Percentiles rank a stretch among this genome's conserved stretches.
Conservation (phyloP, 2,329 filamentous ascomycete species). For the Fusarium chuoi region DNA sequence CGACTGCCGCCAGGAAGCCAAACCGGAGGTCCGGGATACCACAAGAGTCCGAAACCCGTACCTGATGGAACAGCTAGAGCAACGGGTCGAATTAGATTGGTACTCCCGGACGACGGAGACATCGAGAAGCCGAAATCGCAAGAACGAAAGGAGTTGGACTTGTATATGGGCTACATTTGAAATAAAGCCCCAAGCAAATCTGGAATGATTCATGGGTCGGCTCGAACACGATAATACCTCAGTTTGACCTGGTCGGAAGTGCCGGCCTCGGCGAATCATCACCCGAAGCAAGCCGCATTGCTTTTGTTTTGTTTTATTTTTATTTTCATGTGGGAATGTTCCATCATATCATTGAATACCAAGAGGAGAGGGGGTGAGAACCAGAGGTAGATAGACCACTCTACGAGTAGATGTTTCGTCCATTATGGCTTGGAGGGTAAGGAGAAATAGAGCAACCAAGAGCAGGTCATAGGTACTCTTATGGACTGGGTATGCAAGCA, state of each 20-base stretch:
- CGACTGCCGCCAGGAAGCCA: not conserved
- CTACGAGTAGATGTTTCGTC: conserved; percentile 10
- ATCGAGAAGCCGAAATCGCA: not conserved
- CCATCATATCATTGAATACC: conserved; percentile 11
- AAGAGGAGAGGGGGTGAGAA: conserved; percentile 5
- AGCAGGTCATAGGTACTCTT: not conserved
- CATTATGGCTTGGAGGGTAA: conserved; percentile 8
- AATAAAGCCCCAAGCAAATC: conserved; percentile 3
- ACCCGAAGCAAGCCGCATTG: conserved; percentile 5
- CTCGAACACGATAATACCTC: conserved; percentile 26
- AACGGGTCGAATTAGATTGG: not conserved
- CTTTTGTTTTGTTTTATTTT: not conserved
- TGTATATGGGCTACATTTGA: conserved; percentile 6
- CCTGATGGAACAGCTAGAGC: conserved; percentile 5
- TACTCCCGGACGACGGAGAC: conserved; percentile 7
- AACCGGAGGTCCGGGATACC: conserved; percentile 21
- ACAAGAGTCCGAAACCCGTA: conserved; percentile 16
- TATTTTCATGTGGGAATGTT: not conserved
- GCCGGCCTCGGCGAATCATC: conserved; percentile 3
- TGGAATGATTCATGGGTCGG: not conserved
- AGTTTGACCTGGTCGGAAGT: conserved; percentile 14
- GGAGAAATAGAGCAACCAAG: conserved; percentile 5
- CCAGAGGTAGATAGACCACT: conserved; percentile 16
- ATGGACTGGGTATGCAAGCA: conserved; percentile 2
- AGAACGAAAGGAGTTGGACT: conserved; percentile 2